Evolutionary conservation across 2,329 filamentous ascomycete species (phyloP).

Genomic region (Neopestalotiopsis sp.): DNA sequence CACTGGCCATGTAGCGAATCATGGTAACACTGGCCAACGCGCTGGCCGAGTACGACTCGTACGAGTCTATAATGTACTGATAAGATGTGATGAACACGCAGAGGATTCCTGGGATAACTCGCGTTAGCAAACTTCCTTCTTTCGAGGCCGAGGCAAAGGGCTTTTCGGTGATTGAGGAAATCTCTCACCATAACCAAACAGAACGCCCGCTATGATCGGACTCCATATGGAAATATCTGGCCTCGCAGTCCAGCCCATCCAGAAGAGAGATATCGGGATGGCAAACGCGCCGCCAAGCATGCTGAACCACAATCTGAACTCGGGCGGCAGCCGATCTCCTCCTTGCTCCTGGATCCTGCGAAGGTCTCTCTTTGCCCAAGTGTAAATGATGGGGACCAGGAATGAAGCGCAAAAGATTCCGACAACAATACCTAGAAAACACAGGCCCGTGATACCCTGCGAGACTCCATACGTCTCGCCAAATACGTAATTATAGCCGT

Average conservation of each 20-base stretch:
- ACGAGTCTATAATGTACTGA: slow-evolving; percentile 54
- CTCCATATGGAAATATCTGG: slow-evolving; percentile 35
- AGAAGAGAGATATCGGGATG: slow-evolving; percentile 48
- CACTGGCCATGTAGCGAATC: slow-evolving; percentile 43
- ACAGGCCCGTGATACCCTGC: slow-evolving; percentile 42
- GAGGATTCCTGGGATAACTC: slow-evolving; percentile 32
- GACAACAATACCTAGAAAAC: slow-evolving; percentile 44
- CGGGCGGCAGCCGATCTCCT: slow-evolving; percentile 27
- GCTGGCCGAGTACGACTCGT: slow-evolving; percentile 44
- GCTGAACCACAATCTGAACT: slow-evolving; percentile 42
- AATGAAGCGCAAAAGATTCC: slow-evolving; percentile 37
- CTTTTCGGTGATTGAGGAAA: background rate
- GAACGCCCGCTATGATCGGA: slow-evolving; percentile 40
- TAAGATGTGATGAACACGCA: slow-evolving; percentile 47
- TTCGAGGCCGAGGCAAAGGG: background rate
- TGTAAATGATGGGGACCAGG: slow-evolving; percentile 33
- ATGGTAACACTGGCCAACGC: slow-evolving; percentile 48
- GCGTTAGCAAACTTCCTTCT: background rate
- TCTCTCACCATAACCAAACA: slow-evolving; percentile 43
- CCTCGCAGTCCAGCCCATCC: slow-evolving; percentile 50
- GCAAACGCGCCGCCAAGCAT: slow-evolving; percentile 43
- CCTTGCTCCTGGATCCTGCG: slow-evolving; percentile 14
- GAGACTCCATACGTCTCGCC: slow-evolving; percentile 41
- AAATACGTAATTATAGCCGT: slow-evolving; percentile 53
- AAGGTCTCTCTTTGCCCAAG: slow-evolving; percentile 28